These are phyloP conservation scores for Teratosphaeriaceae sp. DNA, from an alignment of 2,329 filamentous ascomycete genomes.

Conservation along the genomic window DNA sequence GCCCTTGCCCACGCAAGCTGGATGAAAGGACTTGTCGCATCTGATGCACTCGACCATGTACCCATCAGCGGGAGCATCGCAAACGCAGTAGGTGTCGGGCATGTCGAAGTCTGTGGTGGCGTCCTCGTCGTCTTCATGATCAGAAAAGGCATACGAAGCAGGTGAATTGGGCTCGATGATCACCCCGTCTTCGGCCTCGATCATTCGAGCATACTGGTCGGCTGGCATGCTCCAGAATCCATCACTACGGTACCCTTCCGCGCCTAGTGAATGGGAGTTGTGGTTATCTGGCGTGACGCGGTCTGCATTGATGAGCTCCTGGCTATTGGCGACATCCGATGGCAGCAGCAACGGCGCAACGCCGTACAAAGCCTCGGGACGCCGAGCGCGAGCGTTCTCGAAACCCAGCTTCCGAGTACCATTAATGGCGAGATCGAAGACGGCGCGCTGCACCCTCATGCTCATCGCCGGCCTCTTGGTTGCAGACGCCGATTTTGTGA, in stretches of 20 bases:
- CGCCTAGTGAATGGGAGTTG: not conserved
- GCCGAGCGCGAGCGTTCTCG: too few relatives aligned
- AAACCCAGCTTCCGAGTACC: too few relatives aligned
- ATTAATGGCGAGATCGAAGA: too few relatives aligned
- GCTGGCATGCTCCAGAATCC: not conserved
- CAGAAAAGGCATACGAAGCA: not conserved
- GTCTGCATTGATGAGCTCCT: not conserved
- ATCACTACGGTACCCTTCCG: not conserved
- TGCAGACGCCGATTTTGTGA: too few relatives aligned
- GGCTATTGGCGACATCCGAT: not conserved
- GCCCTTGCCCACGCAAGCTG: constrained; percentile 11
- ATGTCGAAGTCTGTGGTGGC: not conserved
- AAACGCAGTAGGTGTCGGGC: constrained; percentile 8
- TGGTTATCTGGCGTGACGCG: not conserved
- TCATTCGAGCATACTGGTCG: not conserved
- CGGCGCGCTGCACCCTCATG: too few relatives aligned
- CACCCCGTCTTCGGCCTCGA: not conserved
- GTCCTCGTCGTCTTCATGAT: not conserved
- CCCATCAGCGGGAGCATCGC: constrained; percentile 3
- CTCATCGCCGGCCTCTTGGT: too few relatives aligned
- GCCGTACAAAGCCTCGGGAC: too few relatives aligned
- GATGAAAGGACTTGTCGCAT: constrained; percentile 9
- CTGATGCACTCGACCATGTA: constrained; percentile 6
- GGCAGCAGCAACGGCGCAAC: too few relatives aligned
- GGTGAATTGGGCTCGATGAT: not conserved